These are phyloP conservation scores for Ambrosia hybrid DNA, from an alignment of 140 eudicot genomes.

Conservation along the genomic window DNA sequence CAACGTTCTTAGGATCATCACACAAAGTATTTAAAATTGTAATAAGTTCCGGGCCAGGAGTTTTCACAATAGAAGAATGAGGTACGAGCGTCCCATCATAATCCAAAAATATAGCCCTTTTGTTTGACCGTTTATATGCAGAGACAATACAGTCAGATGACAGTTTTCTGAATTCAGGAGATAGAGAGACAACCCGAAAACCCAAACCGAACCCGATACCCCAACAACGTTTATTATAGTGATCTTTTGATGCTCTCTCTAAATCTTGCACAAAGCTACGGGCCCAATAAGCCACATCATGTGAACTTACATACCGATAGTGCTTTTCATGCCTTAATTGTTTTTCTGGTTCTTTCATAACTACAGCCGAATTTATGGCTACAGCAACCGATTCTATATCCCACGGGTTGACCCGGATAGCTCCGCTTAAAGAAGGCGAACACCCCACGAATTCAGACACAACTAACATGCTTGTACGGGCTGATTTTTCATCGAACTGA, in stretches of 20 bases:
- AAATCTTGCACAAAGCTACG: conserved; percentile 82
- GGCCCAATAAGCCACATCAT: conserved; percentile 84
- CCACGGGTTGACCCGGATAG: conserved; percentile 94
- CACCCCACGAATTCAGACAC: conserved; percentile 92
- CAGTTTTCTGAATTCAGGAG: conserved; percentile 65
- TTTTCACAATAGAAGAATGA: conserved; percentile 52
- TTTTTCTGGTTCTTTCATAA: conserved; percentile 62
- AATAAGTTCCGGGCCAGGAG: conserved; percentile 62
- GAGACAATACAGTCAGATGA: conserved; percentile 59
- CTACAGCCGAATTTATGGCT: conserved; percentile 63
- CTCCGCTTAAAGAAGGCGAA: conserved; percentile 91
- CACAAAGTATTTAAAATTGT: conserved; percentile 51
- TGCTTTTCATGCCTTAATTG: conserved; percentile 74
- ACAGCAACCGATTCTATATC: conserved; percentile 76
- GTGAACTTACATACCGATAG: conserved; percentile 78
- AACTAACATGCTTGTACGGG: conserved; percentile 76
- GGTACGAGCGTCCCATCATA: conserved; percentile 88
- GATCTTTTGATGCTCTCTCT: conserved; percentile 74
- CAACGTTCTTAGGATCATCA: conserved; percentile 73
- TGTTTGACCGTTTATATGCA: conserved; percentile 58
- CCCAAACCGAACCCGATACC: conserved; percentile 81
- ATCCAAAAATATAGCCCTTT: conserved; percentile 79
- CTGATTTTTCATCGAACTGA: conserved; percentile 47
- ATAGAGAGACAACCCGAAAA: conserved; percentile 63
- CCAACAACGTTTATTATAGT: conserved; percentile 70